A percentile compares a stretch with the other conserved stretches of the same genome.
phyloP scores from a whole-genome alignment of 441 rosid species.

The Croton laevigatus region DNA sequence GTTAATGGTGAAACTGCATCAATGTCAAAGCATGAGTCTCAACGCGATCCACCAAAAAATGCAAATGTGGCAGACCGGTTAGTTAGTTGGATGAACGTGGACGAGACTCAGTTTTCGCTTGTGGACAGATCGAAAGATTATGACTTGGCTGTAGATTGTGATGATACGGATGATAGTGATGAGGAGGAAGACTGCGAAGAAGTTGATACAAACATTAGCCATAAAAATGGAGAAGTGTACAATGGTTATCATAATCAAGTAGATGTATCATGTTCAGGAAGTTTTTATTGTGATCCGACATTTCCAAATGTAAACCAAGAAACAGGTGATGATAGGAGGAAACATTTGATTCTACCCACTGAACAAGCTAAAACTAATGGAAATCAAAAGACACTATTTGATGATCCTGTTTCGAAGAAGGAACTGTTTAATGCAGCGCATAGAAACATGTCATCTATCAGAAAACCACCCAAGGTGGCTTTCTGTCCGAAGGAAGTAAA shows the following conservation, averaged over 20 bases:
- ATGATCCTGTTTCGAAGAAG: conserved; percentile 15
- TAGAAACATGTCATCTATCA: conserved; percentile 18
- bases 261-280: conserved; percentile 19
- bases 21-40: conserved; percentile 15
- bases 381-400: conserved; percentile 17
- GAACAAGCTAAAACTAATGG: conserved; percentile 13
- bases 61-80: conserved; percentile 22
- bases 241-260: conserved; percentile 5
- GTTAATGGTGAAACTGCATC: conserved; percentile 21
- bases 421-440: conserved; percentile 19
- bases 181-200: conserved; percentile 36
- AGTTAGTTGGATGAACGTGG: conserved; percentile 46
- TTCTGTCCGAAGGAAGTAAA: conserved; percentile 58
- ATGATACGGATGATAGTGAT: conserved; percentile 36
- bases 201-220: conserved; percentile 20
- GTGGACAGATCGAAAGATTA: conserved; percentile 28
- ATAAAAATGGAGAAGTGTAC: conserved; percentile 19
- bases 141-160: conserved; percentile 26
- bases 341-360: conserved; percentile 1
- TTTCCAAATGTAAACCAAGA: conserved; percentile 1
- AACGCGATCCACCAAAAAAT: conserved; percentile 6
- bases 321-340: not conserved
- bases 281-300: conserved; percentile 16
- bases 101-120: conserved; percentile 31
- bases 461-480: conserved; percentile 45